A percentile compares a stretch with the other conserved stretches of the same genome.
Evolutionary conservation across 1,284 basidiomycete genomes (phyloP).

Genomic region (Filobasidium uniguttulatum): DNA sequence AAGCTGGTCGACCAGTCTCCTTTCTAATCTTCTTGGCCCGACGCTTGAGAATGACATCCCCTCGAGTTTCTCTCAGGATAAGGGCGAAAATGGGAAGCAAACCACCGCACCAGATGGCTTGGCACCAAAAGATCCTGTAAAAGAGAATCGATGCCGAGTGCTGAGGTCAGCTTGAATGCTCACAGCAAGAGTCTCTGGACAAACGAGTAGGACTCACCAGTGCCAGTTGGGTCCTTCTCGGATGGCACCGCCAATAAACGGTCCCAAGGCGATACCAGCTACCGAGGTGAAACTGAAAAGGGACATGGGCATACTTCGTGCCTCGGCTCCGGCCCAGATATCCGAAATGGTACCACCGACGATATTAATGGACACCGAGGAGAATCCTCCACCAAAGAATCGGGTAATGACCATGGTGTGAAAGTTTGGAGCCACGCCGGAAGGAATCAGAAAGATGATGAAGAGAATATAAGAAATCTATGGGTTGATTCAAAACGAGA

Average conservation of each 20-base stretch:
- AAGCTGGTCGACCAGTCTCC: conserved; percentile 47
- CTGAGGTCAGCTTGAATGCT: neutral
- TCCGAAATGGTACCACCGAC: conserved; percentile 39
- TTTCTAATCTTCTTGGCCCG: conserved; percentile 49
- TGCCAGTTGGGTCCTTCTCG: conserved; percentile 13
- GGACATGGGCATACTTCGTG: conserved; percentile 37
- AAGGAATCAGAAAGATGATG: conserved; percentile 33
- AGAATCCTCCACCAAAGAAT: conserved; percentile 17
- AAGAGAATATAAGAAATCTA: conserved; percentile 15
- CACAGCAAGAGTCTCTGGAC: no score
- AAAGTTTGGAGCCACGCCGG: conserved; percentile 37
- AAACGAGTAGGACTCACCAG: conserved; percentile 2
- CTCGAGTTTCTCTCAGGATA: conserved; percentile 51
- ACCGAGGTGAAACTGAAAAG: conserved; percentile 27
- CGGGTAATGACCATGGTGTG: conserved; percentile 39
- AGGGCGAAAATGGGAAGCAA: conserved; percentile 34
- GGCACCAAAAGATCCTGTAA: conserved; percentile 11
- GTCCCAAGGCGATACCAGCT: conserved; percentile 13
- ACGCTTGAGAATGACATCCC: conserved; percentile 48
- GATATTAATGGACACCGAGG: conserved; percentile 36
- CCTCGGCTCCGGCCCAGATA: conserved; percentile 33
- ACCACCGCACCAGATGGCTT: conserved; percentile 11
- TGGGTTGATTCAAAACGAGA: neutral
- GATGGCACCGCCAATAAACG: conserved; percentile 14
- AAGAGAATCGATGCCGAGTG: neutral